Evolutionary conservation across 1,284 basidiomycete genomes (phyloP), one percentile per base, ranked within the genome.

Genomic region (Lentinus polychrous): DNA sequence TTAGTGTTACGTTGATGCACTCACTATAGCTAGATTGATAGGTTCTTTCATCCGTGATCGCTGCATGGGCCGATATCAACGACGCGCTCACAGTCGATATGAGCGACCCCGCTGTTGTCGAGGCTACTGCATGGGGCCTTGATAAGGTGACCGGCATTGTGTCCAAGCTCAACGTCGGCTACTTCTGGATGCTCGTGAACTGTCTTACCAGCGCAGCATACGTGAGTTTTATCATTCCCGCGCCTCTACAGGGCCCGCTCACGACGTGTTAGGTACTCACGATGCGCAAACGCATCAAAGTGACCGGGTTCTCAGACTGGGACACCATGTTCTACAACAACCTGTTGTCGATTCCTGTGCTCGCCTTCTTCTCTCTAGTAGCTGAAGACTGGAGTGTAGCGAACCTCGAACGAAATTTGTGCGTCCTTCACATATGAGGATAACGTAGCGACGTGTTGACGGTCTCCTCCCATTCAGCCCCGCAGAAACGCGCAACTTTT

Each of bases 251-350:
- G 33, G 14, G 6, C 22, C 46, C 11, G 49, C 33, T 37, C 34
- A 33, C 43, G 8, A 11, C 42, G 8, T 23, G 46, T 18, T 54
- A 93, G 91, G 88, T 94, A 38, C 76, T 99, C 48, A 79, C 89
- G 46, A 99, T 99, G 96, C 83, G 96, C 54, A 98, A 96, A 68
- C 80, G 89, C 51, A 99, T 99, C 75, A 99, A 99, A 73, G 66
- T 79, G 37, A 98, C 93, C n/a, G 92, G 92, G 35, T 99, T 99
- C 73, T 95, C 94, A 53, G 95, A 99, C 65, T 97, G 94, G 94
- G 96, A 99, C 64, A 90, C 94, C 22, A 98, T 99, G 95, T 97
- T 94, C 71, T 99, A 98, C 75, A 98, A 97, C 75, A 99, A 99
- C 69, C 68, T 98, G 45, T 75, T 99, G 43, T 96, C 92, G 32